phyloP scores from a whole-genome alignment of 169 alveolate species.

The Plasmodium knowlesi region DNA sequence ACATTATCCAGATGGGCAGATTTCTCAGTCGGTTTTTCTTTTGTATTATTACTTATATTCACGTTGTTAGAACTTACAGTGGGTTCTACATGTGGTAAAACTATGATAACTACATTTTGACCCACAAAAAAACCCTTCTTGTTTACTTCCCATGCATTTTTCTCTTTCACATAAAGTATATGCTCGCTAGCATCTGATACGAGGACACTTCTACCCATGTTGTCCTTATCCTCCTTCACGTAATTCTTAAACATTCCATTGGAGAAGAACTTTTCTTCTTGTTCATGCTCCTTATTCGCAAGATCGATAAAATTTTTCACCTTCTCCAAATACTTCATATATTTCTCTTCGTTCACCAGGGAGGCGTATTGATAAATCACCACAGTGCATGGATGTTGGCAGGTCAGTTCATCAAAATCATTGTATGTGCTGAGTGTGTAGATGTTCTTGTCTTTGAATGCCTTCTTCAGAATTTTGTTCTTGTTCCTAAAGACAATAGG shows the following conservation, averaged over 20 bases:
- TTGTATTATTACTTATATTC: neutral
- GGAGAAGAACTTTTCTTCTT: neutral
- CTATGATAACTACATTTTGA: slow-evolving; percentile 38
- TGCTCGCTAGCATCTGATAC: slow-evolving; percentile 51
- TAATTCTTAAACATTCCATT: slow-evolving; percentile 54
- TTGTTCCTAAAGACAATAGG: slow-evolving; percentile 22
- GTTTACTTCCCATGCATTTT: slow-evolving; percentile 41
- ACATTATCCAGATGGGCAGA: slow-evolving; percentile 4
- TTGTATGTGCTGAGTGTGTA: slow-evolving; percentile 18
- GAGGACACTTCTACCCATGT: slow-evolving; percentile 16
- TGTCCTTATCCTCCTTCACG: slow-evolving; percentile 6
- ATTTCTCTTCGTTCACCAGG: slow-evolving; percentile 29
- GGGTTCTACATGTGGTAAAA: slow-evolving; percentile 44
- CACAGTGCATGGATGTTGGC: slow-evolving; percentile 35
- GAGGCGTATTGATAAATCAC: slow-evolving; percentile 42
- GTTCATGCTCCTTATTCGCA: slow-evolving; percentile 12
- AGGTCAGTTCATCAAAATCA: slow-evolving; percentile 40
- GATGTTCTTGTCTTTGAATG: slow-evolving; percentile 46
- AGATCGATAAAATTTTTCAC: slow-evolving; percentile 20
- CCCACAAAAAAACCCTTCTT: slow-evolving; percentile 46
- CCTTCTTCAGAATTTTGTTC: slow-evolving; percentile 26
- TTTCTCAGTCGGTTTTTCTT: neutral
- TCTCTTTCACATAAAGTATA: slow-evolving; percentile 1
- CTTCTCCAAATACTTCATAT: slow-evolving; percentile 25
- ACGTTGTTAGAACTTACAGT: neutral